Percentiles rank a stretch among this genome's conserved stretches.
Conservation (phyloP, 2,329 filamentous ascomycete species). For the Apiospora kogelbergensis region DNA sequence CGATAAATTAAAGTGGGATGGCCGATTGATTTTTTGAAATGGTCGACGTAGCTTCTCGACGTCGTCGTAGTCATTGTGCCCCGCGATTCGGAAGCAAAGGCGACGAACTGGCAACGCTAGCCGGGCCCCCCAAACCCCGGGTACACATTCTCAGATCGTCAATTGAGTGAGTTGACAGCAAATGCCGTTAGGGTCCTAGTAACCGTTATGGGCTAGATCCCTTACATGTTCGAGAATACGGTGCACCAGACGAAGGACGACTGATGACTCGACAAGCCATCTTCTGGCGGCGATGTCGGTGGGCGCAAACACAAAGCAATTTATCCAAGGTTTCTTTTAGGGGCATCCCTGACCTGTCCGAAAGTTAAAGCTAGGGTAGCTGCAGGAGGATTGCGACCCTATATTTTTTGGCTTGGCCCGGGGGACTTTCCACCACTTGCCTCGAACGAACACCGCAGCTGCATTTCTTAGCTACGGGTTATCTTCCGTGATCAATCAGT, state of each 20-base stretch:
- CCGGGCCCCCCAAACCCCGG: neutral
- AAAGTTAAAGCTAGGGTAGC: neutral
- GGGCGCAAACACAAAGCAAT: no score
- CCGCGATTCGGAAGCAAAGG: neutral
- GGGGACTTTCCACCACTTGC: no score
- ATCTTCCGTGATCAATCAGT: no score
- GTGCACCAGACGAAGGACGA: neutral
- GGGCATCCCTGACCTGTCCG: neutral
- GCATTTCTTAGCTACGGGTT: no score
- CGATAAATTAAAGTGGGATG: slow-evolving; percentile 3
- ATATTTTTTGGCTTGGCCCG: neutral
- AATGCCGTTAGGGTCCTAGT: neutral
- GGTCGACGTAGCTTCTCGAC: no score
- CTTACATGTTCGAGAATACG: neutral
- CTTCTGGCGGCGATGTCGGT: neutral
- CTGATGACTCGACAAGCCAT: neutral
- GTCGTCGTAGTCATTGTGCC: neutral
- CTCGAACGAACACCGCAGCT: no score
- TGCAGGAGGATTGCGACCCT: neutral
- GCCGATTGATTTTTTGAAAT: slow-evolving; percentile 3
- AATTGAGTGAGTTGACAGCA: neutral
- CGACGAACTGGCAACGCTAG: neutral
- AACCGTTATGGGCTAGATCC: neutral
- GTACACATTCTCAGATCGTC: neutral
- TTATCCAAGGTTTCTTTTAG: no score